Evolutionary conservation across 1,139 yeast species (phyloP).

Genomic region (Debaryomyces sp.): DNA sequence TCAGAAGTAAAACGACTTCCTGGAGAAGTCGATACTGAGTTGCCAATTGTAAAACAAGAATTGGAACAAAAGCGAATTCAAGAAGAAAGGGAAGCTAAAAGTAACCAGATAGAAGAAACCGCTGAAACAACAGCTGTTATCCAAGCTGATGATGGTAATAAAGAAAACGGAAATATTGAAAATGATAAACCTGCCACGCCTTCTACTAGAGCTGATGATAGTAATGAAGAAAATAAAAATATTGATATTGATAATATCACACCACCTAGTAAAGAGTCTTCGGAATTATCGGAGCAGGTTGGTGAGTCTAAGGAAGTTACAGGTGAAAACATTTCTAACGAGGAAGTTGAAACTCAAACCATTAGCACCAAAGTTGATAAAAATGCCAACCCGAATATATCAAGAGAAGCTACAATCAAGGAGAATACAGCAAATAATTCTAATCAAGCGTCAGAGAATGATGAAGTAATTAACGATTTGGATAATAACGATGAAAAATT

Average conservation of each 20-base stretch:
- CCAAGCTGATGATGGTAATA: neutral
- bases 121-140: neutral
- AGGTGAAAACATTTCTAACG: neutral
- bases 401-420: neutral
- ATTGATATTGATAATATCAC: neutral
- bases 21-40: constrained; percentile 40
- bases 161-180: neutral
- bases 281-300: neutral
- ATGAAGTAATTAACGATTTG: neutral
- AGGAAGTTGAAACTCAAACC: neutral
- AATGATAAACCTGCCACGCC: too few relatives aligned
- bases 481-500: neutral
- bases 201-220: neutral
- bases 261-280: neutral
- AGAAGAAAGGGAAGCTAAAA: constrained; percentile 4
- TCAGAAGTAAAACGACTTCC: constrained; percentile 28
- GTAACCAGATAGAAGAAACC: constrained; percentile 1
- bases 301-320: neutral
- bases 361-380: neutral
- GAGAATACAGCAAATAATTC: neutral
- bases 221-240: neutral
- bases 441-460: neutral
- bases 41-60: constrained; percentile 37
- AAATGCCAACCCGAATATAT: neutral
- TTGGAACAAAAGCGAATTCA: constrained; percentile 17